These are phyloP conservation scores for Exophiala lecanii-corni DNA, from an alignment of 2,329 filamentous ascomycete genomes.

Conservation along the genomic window DNA sequence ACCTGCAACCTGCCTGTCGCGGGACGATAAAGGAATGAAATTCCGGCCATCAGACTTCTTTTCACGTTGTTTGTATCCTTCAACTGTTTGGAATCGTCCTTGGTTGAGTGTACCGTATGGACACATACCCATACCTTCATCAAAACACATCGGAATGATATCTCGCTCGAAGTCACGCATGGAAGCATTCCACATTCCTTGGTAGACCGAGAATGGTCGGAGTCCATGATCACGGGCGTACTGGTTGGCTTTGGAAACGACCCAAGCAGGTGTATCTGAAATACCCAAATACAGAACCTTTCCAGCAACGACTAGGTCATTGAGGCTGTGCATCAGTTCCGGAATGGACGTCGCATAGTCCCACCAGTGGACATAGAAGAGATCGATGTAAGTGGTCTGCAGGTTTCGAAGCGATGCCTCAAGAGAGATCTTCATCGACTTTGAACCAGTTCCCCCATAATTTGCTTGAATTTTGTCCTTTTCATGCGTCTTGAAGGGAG, in stretches of 20 bases:
- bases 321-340: slow-evolving; percentile 65
- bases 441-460: slow-evolving; percentile 37
- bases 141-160: slow-evolving; percentile 61
- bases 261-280: slow-evolving; percentile 65
- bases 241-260: slow-evolving; percentile 46
- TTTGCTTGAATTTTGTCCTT: slow-evolving; percentile 32
- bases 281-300: slow-evolving; percentile 66
- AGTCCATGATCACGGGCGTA: slow-evolving; percentile 66
- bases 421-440: slow-evolving; percentile 31
- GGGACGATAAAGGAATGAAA: neutral
- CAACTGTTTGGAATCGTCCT: slow-evolving; percentile 41
- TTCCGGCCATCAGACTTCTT: slow-evolving; percentile 23
- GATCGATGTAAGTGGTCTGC: slow-evolving; percentile 35
- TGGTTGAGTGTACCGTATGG: slow-evolving; percentile 53
- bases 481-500: slow-evolving; percentile 28
- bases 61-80: slow-evolving; percentile 31
- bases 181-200: slow-evolving; percentile 58
- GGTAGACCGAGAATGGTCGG: slow-evolving; percentile 65
- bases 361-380: slow-evolving; percentile 46
- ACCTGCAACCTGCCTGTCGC: slow-evolving; percentile 20
- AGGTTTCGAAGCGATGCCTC: slow-evolving; percentile 33
- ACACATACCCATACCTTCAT: slow-evolving; percentile 58
- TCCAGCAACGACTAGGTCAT: slow-evolving; percentile 54
- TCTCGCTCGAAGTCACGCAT: slow-evolving; percentile 65
- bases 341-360: slow-evolving; percentile 61